Evolutionary conservation across 2,329 filamentous ascomycete species (phyloP).

Genomic region (Monosporascus sp.): DNA sequence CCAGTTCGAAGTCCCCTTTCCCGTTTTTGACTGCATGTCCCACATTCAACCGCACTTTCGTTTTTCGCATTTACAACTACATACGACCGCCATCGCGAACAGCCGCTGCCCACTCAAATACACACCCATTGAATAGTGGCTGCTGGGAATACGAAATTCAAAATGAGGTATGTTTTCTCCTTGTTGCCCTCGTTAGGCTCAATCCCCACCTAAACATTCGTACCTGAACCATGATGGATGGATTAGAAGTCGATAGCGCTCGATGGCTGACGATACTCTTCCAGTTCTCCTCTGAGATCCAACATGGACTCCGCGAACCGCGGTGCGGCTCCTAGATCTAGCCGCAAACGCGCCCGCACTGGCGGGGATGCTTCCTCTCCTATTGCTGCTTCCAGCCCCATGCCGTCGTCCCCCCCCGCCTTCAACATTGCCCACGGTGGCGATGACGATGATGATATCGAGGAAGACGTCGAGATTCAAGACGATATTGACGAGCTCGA

Average conservation of each 20-base stretch:
- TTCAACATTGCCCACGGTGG: slow-evolving; percentile 61
- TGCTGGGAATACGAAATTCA: slow-evolving; percentile 2
- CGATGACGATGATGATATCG: slow-evolving; percentile 66
- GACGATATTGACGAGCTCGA: slow-evolving; percentile 74
- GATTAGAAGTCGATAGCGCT: neutral
- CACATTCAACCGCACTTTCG: neutral
- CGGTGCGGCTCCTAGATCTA: slow-evolving; percentile 49
- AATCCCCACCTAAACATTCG: neutral
- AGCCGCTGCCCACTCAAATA: neutral
- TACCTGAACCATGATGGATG: neutral
- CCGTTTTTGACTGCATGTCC: slow-evolving; percentile 1
- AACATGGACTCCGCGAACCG: slow-evolving; percentile 82
- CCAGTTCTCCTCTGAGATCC: slow-evolving; percentile 75
- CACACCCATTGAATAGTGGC: neutral
- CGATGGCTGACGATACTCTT: slow-evolving; percentile 2
- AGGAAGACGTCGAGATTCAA: slow-evolving; percentile 67
- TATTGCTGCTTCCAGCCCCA: slow-evolving; percentile 52
- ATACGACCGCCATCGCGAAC: neutral
- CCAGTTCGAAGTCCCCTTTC: slow-evolving; percentile 3
- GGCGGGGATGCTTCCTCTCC: slow-evolving; percentile 48
- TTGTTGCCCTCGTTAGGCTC: neutral
- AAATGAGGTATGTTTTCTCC: slow-evolving; percentile 10
- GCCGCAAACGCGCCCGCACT: slow-evolving; percentile 51
- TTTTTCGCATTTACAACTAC: neutral
- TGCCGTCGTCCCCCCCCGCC: slow-evolving; percentile 61